phyloP scores from a whole-genome alignment of 352 stramenopile genomes.

The Plasmopara muralis region DNA sequence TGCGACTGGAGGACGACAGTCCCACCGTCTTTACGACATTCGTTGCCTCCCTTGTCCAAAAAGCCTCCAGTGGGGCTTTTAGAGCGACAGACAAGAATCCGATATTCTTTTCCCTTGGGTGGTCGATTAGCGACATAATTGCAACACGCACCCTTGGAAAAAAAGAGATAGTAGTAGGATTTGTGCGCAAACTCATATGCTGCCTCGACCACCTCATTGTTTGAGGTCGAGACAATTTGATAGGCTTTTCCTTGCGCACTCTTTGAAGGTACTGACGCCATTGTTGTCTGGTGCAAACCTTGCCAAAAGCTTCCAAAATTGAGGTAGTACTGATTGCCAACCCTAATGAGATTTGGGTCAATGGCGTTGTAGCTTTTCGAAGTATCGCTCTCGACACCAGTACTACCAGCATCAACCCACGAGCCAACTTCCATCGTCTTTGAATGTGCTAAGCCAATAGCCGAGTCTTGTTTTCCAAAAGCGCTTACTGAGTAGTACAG shows the following conservation, averaged over 20 bases:
- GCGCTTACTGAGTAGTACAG: slow-evolving; percentile 52
- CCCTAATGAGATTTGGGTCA: slow-evolving; percentile 38
- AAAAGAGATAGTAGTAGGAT: slow-evolving; percentile 42
- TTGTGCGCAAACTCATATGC: slow-evolving; percentile 34
- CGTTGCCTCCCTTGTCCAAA: slow-evolving; percentile 27
- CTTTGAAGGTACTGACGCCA: slow-evolving; percentile 21
- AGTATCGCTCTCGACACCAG: slow-evolving; percentile 27
- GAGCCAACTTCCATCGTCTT: slow-evolving; percentile 38
- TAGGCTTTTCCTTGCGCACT: slow-evolving; percentile 6
- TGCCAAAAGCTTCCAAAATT: slow-evolving; percentile 46
- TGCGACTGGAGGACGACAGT: slow-evolving; percentile 40
- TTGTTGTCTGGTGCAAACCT: slow-evolving; percentile 27
- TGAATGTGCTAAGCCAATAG: slow-evolving; percentile 37
- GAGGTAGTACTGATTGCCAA: slow-evolving; percentile 31
- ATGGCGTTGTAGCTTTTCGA: slow-evolving; percentile 50
- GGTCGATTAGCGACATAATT: slow-evolving; percentile 22
- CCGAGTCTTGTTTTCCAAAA: slow-evolving; percentile 39
- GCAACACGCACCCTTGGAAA: slow-evolving; percentile 37
- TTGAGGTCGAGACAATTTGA: slow-evolving; percentile 29
- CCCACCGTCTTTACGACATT: slow-evolving; percentile 36
- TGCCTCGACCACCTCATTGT: slow-evolving; percentile 33
- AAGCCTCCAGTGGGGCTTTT: slow-evolving; percentile 29
- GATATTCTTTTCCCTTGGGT: slow-evolving; percentile 42
- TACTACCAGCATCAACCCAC: slow-evolving; percentile 30
- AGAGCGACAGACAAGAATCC: slow-evolving; percentile 38